phyloP scores from a whole-genome alignment of 257 asterid species.

The Fraxinus pennsylvanica region DNA sequence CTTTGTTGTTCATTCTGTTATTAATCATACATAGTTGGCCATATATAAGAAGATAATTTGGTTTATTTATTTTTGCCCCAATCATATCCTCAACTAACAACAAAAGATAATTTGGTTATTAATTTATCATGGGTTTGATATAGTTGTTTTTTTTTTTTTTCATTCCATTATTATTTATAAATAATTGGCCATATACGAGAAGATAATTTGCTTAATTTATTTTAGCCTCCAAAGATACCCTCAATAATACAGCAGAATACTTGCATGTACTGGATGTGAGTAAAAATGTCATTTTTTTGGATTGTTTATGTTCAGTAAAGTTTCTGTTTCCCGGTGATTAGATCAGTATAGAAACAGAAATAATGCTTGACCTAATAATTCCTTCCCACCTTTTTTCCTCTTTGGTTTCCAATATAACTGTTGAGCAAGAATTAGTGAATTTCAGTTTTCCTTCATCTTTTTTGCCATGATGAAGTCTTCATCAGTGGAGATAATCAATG shows the following conservation, averaged over 20 bases:
- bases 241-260: background rate
- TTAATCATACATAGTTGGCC: background rate
- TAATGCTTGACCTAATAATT: background rate
- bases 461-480: background rate
- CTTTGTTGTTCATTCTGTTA: background rate
- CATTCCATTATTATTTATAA: background rate
- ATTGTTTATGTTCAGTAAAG: background rate
- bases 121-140: background rate
- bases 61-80: background rate
- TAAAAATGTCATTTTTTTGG: background rate
- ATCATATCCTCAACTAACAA: too few species aligned
- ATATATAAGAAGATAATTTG: conserved; percentile 1
- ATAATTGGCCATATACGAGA: conserved; percentile 1
- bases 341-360: background rate
- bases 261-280: conserved; percentile 8
- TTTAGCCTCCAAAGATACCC: background rate
- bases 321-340: background rate
- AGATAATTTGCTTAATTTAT: background rate
- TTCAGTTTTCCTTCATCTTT: background rate
- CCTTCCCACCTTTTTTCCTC: conserved; percentile 8
- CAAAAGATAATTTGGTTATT: background rate
- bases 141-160: background rate
- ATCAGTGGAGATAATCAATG: conserved; percentile 6
- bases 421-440: conserved; percentile 14
- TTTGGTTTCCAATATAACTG: conserved; percentile 7